These are phyloP conservation scores for Forsythia viridissima DNA, from an alignment of 257 asterid species.

Conservation along the genomic window DNA sequence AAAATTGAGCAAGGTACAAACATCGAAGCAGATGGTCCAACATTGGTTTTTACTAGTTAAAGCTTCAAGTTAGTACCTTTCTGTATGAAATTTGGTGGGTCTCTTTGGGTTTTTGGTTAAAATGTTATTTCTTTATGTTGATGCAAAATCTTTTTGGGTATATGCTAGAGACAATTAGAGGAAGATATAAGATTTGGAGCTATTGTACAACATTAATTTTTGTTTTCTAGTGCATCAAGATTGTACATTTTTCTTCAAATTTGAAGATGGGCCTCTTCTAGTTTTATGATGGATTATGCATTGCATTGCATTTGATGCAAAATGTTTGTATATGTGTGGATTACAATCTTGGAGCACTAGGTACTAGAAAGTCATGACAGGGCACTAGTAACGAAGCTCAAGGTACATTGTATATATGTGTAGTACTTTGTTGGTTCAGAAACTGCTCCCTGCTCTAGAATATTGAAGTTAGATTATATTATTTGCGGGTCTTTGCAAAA, in stretches of 20 bases:
- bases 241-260: not conserved
- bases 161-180: conserved; percentile 1
- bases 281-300: not conserved
- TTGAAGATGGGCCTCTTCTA: not conserved
- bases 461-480: not conserved
- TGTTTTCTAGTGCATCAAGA: not conserved
- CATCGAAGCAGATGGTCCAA: not conserved
- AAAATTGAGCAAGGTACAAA: not conserved
- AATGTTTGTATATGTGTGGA: not conserved
- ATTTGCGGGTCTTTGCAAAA: not conserved
- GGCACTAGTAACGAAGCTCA: conserved; percentile 2
- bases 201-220: not conserved
- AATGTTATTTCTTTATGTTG: not conserved
- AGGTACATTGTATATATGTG: not conserved
- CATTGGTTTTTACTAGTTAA: conserved; percentile 2
- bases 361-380: too few species aligned
- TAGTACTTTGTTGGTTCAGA: not conserved
- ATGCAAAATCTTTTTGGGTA: conserved; percentile 6
- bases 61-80: conserved; percentile 2
- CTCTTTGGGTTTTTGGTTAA: not conserved
- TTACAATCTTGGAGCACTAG: too few species aligned
- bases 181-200: not conserved
- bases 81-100: not conserved
- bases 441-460: not conserved
- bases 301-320: not conserved